A percentile compares a stretch with the other conserved stretches of the same genome.
These are phyloP conservation scores for Fusarium pseudoanthophilum DNA, from an alignment of 2,329 filamentous ascomycete genomes.

Conservation along the genomic window DNA sequence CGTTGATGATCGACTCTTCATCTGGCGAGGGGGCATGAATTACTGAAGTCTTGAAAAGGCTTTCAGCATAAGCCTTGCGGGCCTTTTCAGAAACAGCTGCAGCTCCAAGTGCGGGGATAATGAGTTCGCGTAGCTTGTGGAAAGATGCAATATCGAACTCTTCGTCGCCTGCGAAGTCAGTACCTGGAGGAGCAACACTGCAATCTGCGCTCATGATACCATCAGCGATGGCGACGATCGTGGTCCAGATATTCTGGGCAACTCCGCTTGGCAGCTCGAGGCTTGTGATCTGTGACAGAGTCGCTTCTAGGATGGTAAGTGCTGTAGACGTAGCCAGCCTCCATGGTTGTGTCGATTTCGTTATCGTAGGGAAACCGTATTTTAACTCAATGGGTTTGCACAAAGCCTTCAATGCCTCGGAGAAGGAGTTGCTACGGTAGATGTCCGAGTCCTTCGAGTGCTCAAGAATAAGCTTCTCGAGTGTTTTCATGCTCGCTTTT, in stretches of 20 bases:
- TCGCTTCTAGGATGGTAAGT: conserved; percentile 73
- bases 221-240: conserved; percentile 71
- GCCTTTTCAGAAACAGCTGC: conserved; percentile 72
- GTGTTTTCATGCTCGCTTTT: conserved; percentile 79
- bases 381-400: conserved; percentile 79
- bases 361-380: conserved; percentile 79
- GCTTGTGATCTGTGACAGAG: conserved; percentile 69
- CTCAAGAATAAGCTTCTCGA: conserved; percentile 68
- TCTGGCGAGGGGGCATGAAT: conserved; percentile 72
- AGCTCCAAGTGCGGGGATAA: conserved; percentile 78
- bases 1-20: conserved; percentile 66
- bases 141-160: conserved; percentile 84
- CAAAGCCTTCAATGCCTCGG: conserved; percentile 73
- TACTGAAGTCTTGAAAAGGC: conserved; percentile 83
- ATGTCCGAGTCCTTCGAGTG: conserved; percentile 74
- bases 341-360: conserved; percentile 80
- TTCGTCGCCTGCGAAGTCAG: conserved; percentile 74
- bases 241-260: conserved; percentile 74
- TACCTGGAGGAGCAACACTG: conserved; percentile 55
- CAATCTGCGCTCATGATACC: conserved; percentile 77
- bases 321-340: conserved; percentile 78
- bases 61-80: conserved; percentile 76
- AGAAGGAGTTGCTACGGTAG: conserved; percentile 74
- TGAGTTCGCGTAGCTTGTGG: conserved; percentile 72
- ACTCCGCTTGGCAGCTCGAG: conserved; percentile 58